Evolutionary conservation across 768 basidiomycete genomes (phyloP).

Genomic region (Macrolepiota fuliginosa): DNA sequence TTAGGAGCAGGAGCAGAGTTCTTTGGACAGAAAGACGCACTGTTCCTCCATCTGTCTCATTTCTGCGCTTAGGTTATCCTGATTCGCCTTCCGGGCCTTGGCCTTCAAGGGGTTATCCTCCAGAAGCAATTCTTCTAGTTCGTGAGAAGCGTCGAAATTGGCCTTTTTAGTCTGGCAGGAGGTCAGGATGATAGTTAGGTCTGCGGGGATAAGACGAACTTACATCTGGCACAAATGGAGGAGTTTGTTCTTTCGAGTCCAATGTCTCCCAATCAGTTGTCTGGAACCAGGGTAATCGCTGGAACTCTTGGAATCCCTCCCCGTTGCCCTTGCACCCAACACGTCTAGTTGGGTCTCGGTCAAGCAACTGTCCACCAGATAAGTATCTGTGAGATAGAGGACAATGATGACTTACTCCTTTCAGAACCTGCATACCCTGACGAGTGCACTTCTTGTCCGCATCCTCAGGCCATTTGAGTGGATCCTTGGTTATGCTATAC

Average conservation of each 20-base stretch:
- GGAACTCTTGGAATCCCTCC: constrained; percentile 79
- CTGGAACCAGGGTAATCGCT: constrained; percentile 82
- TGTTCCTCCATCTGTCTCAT: constrained; percentile 99
- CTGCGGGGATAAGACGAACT: constrained; percentile 23
- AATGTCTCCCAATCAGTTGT: constrained; percentile 88
- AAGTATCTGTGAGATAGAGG: background rate
- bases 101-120: constrained; percentile 98
- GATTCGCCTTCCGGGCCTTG: constrained; percentile 85
- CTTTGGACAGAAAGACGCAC: constrained; percentile 43
- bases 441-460: constrained; percentile 76
- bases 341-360: constrained; percentile 78
- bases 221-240: constrained; percentile 91
- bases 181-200: constrained; percentile 13
- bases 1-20: constrained; percentile 6
- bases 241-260: constrained; percentile 67
- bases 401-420: constrained; percentile 59
- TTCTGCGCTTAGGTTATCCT: constrained; percentile 86
- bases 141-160: constrained; percentile 98
- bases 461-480: constrained; percentile 87
- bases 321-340: constrained; percentile 80
- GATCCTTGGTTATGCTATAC: constrained; percentile 87
- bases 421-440: constrained; percentile 74
- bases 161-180: constrained; percentile 87
- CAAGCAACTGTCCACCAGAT: constrained; percentile 62
- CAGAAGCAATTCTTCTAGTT: constrained; percentile 90